A percentile compares a stretch with the other conserved stretches of the same genome.
Conservation (phyloP, 805 yeast genomes). For the Nakazawaea ambrosiae region DNA sequence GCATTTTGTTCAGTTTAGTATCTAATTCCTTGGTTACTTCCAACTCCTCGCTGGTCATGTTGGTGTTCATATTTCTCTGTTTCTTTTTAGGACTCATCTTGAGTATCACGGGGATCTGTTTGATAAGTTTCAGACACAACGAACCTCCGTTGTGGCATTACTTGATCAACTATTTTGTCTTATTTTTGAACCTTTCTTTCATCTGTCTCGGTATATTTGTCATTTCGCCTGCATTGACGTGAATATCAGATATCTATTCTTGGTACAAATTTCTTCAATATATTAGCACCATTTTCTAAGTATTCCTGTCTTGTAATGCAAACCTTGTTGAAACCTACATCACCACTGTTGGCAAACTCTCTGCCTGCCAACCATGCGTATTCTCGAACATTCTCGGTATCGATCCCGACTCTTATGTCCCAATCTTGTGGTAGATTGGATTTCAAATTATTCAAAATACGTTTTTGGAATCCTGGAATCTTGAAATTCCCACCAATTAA, state of each 20-base stretch:
- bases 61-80: slow-evolving; percentile 6
- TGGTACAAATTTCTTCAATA: slow-evolving; percentile 19
- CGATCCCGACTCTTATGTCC: slow-evolving; percentile 41
- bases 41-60: slow-evolving; percentile 2
- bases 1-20: slow-evolving; percentile 27
- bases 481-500: slow-evolving; percentile 80
- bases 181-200: slow-evolving; percentile 4
- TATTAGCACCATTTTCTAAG: slow-evolving; percentile 68
- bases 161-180: background rate
- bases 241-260: background rate
- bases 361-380: slow-evolving; percentile 57
- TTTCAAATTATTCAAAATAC: slow-evolving; percentile 57
- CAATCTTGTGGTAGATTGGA: slow-evolving; percentile 68
- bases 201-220: slow-evolving; percentile 3
- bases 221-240: background rate
- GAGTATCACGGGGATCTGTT: slow-evolving; percentile 4
- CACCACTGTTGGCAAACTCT: slow-evolving; percentile 31
- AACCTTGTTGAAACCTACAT: slow-evolving; percentile 39
- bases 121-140: slow-evolving; percentile 1
- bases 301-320: slow-evolving; percentile 75
- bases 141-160: slow-evolving; percentile 10
- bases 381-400: background rate
- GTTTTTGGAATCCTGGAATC: slow-evolving; percentile 55
- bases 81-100: slow-evolving; percentile 6
- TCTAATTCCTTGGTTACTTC: slow-evolving; percentile 8